Conservation (phyloP, 192 early-diverging fungal genomes). For the Backusella parvicylindrica region DNA sequence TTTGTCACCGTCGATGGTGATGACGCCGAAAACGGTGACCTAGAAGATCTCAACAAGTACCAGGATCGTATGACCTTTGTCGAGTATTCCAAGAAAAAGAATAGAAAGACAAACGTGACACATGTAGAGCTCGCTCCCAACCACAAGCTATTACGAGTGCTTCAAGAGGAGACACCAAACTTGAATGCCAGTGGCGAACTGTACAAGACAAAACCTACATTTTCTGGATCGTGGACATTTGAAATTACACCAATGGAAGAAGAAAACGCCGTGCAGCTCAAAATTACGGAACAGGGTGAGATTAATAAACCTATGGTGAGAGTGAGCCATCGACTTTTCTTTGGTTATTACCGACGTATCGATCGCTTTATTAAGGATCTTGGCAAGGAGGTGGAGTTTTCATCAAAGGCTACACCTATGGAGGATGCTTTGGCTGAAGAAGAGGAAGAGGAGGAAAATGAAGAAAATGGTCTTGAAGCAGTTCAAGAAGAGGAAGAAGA, state of each 20-base stretch:
- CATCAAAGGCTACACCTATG: not conserved
- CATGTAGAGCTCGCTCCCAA: conserved; percentile 16
- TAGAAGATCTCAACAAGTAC: not conserved
- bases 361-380: conserved; percentile 38
- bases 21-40: not conserved
- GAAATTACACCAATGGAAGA: conserved; percentile 6
- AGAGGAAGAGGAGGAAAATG: not conserved
- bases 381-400: not conserved
- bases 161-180: conserved; percentile 13
- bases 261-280: not conserved
- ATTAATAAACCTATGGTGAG: conserved; percentile 33
- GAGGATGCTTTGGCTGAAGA: not conserved
- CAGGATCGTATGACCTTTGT: conserved; percentile 11
- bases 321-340: conserved; percentile 18
- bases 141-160: conserved; percentile 12
- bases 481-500: not conserved
- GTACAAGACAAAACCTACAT: conserved; percentile 5
- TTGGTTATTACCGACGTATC: conserved; percentile 32
- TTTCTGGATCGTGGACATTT: conserved; percentile 34
- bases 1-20: not conserved
- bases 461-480: not conserved
- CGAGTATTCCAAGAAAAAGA: conserved; percentile 19
- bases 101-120: conserved; percentile 13
- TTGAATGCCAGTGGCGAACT: not conserved
- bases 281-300: conserved; percentile 31